Conservation (phyloP, 352 stramenopile species). For the Pythium grandisporangium region DNA sequence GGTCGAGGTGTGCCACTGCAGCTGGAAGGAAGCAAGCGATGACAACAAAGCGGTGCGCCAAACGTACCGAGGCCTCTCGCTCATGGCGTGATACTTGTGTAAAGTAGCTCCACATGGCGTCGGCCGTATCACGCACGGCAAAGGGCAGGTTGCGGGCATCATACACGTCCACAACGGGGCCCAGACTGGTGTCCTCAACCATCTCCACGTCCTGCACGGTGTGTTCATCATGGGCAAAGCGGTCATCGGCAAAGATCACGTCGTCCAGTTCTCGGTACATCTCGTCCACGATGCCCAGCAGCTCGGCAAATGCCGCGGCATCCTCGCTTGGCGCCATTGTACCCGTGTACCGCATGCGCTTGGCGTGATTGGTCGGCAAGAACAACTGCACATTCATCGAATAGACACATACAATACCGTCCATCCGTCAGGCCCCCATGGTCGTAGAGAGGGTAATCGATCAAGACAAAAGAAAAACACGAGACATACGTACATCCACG, state of each 20-base stretch:
- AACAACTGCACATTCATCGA: constrained; percentile 7
- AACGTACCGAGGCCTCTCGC: too few species aligned
- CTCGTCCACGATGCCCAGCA: neutral
- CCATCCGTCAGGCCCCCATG: too few species aligned
- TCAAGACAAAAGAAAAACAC: neutral
- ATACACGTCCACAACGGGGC: constrained; percentile 13
- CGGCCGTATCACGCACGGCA: constrained; percentile 3
- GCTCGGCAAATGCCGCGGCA: constrained; percentile 4
- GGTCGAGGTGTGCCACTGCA: too few species aligned
- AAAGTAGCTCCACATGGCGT: constrained; percentile 15
- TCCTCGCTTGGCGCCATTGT: constrained; percentile 1
- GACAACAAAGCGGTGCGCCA: too few species aligned
- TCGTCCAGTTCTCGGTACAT: neutral
- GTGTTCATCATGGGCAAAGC: neutral
- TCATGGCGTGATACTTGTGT: neutral
- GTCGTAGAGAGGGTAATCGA: neutral
- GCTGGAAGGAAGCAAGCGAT: too few species aligned
- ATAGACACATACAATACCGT: neutral
- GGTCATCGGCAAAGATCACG: neutral
- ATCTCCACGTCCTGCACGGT: neutral
- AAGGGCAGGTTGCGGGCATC: constrained; percentile 14
- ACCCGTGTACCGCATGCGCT: constrained; percentile 3
- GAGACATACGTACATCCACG: constrained; percentile 11
- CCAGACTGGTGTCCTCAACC: neutral
- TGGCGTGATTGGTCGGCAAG: constrained; percentile 7